phyloP scores from a whole-genome alignment of 2,329 filamentous ascomycete genomes.

The Coniella lustricola region DNA sequence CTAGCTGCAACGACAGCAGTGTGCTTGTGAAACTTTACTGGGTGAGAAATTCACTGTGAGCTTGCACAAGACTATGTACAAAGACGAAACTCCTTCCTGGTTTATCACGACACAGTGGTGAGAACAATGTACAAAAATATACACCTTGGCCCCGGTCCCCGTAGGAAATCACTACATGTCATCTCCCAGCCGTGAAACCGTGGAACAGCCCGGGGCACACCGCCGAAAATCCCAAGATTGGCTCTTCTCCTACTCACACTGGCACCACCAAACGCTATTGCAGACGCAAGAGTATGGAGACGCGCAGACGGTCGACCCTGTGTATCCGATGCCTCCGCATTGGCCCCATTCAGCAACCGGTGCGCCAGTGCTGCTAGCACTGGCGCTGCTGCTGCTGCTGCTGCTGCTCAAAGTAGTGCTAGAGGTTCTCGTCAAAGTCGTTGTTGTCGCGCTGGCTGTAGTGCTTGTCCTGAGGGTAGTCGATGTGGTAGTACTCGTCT shows the following conservation, averaged over 20 bases:
- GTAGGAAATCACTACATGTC: background rate
- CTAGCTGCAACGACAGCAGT: too few species aligned
- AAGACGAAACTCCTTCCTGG: background rate
- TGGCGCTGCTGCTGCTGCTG: conserved; percentile 6
- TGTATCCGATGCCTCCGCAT: conserved; percentile 9
- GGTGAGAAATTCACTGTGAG: too few species aligned
- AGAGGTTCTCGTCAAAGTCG: background rate
- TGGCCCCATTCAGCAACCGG: conserved; percentile 9
- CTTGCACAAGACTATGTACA: background rate
- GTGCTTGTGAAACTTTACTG: too few species aligned
- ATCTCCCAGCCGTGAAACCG: too few species aligned
- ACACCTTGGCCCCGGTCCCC: background rate
- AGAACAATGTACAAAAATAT: background rate
- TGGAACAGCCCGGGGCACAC: too few species aligned
- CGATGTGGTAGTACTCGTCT: background rate
- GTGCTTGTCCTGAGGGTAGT: conserved; percentile 5
- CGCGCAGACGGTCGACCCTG: conserved; percentile 8
- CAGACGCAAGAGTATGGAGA: conserved; percentile 7
- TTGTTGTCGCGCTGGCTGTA: background rate
- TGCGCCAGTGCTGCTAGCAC: conserved; percentile 5
- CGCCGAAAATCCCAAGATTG: background rate
- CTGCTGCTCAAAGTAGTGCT: conserved; percentile 9
- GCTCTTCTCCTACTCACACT: conserved; percentile 3
- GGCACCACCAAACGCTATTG: conserved; percentile 12
- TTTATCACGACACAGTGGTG: background rate